A percentile compares a stretch with the other conserved stretches of the same genome.
phyloP scores from a whole-genome alignment of 2,329 filamentous ascomycete genomes.

The Nothopassalora personata region DNA sequence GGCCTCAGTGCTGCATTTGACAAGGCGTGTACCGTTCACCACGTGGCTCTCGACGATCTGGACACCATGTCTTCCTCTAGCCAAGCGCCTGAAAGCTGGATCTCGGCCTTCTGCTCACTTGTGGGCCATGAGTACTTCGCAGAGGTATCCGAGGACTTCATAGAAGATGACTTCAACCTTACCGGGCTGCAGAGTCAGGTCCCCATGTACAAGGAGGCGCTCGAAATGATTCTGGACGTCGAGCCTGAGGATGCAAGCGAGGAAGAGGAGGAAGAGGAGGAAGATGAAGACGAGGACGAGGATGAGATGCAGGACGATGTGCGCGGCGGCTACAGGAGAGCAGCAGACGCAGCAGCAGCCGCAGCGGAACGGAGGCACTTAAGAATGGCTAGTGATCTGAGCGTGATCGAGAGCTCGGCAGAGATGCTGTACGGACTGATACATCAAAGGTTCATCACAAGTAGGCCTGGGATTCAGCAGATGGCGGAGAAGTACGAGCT shows the following conservation, averaged over 20 bases:
- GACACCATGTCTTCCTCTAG: slow-evolving; percentile 52
- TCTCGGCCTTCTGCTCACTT: slow-evolving; percentile 91
- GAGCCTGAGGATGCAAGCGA: slow-evolving; percentile 94
- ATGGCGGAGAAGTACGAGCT: slow-evolving; percentile 99
- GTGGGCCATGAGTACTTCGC: slow-evolving; percentile 98
- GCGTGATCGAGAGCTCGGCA: slow-evolving; percentile 94
- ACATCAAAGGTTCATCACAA: slow-evolving; percentile 97
- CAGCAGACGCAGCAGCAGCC: slow-evolving; percentile 25
- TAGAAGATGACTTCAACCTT: slow-evolving; percentile 99
- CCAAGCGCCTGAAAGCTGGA: slow-evolving; percentile 80
- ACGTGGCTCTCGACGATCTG: slow-evolving; percentile 21
- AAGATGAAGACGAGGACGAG: slow-evolving; percentile 47
- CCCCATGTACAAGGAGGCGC: slow-evolving; percentile 96
- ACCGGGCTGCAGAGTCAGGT: slow-evolving; percentile 93
- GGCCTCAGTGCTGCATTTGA: slow-evolving; percentile 27
- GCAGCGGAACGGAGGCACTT: slow-evolving; percentile 68
- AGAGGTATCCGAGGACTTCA: slow-evolving; percentile 97
- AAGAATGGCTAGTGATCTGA: slow-evolving; percentile 85
- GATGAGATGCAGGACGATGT: slow-evolving; percentile 55
- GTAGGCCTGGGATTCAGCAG: slow-evolving; percentile 90
- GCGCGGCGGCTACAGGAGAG: slow-evolving; percentile 27
- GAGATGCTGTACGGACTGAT: slow-evolving; percentile 97
- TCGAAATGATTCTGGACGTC: slow-evolving; percentile 99
- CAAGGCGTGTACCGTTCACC: slow-evolving; percentile 26
- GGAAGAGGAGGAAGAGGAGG: slow-evolving; percentile 68